Conservation (phyloP, 2,329 filamentous ascomycete genomes). For the Trichocomaceae sp. region DNA sequence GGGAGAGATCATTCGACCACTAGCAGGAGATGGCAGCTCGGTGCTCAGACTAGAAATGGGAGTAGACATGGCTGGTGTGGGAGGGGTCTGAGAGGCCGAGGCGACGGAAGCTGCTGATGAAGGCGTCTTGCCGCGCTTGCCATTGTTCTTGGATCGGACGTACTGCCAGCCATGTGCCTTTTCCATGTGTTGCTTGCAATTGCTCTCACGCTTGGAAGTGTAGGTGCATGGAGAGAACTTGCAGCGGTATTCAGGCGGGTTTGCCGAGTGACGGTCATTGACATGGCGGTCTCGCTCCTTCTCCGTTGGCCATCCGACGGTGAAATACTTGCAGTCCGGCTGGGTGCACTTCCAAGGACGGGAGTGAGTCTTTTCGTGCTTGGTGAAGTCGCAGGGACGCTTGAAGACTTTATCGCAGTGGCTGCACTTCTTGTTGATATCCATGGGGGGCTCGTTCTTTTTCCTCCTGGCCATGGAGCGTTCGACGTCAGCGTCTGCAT, state of each 20-base stretch:
- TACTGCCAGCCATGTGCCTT: conserved; percentile 92
- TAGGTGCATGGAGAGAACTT: conserved; percentile 78
- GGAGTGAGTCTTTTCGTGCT: conserved; percentile 96
- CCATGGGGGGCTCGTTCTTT: conserved; percentile 82
- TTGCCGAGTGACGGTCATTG: conserved; percentile 87
- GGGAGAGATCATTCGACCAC: conserved; percentile 11
- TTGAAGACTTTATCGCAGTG: conserved; percentile 92
- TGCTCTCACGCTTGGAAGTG: conserved; percentile 90
- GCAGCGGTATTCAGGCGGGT: conserved; percentile 78
- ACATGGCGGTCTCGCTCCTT: conserved; percentile 95
- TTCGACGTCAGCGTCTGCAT: conserved; percentile 70
- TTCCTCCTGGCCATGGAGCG: conserved; percentile 94
- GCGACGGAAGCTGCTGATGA: conserved; percentile 5
- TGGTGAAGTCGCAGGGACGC: conserved; percentile 92
- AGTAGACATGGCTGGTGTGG: conserved; percentile 14
- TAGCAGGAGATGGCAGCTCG: conserved; percentile 10
- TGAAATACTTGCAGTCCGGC: conserved; percentile 78
- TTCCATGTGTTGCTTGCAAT: conserved; percentile 99
- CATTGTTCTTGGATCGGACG: conserved; percentile 85
- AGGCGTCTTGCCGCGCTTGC: conserved; percentile 47
- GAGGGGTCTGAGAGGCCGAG: conserved; percentile 7
- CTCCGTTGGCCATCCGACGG: conserved; percentile 90
- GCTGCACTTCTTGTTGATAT: conserved; percentile 72
- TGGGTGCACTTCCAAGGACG: conserved; percentile 91
- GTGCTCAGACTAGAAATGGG: conserved; percentile 11